Evolutionary conservation across 2,329 filamentous ascomycete species (phyloP), one percentile per base, ranked within the genome.

Genomic region (Tolypocladium tropicale): DNA sequence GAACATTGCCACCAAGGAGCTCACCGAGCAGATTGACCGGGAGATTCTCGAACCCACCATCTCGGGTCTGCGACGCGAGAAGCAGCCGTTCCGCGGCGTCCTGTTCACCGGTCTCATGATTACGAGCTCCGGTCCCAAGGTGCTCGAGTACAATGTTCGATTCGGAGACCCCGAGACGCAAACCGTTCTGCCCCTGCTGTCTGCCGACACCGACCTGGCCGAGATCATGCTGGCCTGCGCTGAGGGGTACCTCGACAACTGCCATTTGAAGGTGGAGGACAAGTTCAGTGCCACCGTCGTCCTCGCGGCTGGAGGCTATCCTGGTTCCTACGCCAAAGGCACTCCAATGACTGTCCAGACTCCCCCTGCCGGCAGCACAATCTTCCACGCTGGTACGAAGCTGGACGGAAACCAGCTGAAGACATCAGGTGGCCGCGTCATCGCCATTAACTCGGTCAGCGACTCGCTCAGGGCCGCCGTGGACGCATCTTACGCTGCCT

Each of bases 71-170:
- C 82, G 86, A 65, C 81, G 81, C 59, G 93, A 97, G 67, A 82
- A 85, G 71, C 82, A 83, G 64, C 84, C 83, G 30, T 89, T 89
- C 71, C 78, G 82, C 51, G 89, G 90, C 57, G 83, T 90, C 52
- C 78, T 95, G 21, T 94, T 94, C 72, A 94, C 89, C 1, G 94
- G 92, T n/a, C 76, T 96, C 43, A 96, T 96, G 90, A 88, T 96
- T 75, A 94, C 90, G 28, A 82, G 84, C 63, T 72, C 78, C 51
- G 92, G 92, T 0, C 85, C 91, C 48, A 91, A 89, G 71, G 86
- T 90, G 10, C 79, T 96, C 54, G 91, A 96, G 72, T 96, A 96
- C 77, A 96, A 96, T 65, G 90, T 95, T 53, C 85, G 92, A 56
- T 95, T 95, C 66, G 92, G 92, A 52, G 91, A 96, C 67, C 92